Evolutionary conservation across 345 rosid genomes (phyloP).

Genomic region (Iberis pinnata): DNA sequence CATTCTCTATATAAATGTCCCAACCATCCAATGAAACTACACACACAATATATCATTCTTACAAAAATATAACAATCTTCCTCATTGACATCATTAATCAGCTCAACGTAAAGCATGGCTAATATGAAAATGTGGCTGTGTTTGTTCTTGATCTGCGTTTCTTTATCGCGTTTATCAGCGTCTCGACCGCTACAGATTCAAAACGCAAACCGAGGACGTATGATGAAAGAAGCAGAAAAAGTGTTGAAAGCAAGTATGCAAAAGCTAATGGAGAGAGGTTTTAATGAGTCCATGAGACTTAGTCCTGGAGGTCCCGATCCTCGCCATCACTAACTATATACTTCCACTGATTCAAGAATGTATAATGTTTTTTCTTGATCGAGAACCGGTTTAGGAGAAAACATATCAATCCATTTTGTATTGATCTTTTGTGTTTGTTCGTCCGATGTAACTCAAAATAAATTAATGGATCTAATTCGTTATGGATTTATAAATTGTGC

Average conservation of each 20-base stretch:
- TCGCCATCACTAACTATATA: constrained; percentile 40
- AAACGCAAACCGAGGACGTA: constrained; percentile 20
- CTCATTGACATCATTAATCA: too few species aligned
- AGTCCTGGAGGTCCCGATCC: constrained; percentile 80
- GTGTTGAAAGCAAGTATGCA: constrained; percentile 38
- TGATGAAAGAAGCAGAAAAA: constrained; percentile 40
- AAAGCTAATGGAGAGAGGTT: constrained; percentile 36
- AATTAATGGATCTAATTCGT: too few species aligned
- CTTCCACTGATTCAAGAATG: too few species aligned
- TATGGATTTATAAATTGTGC: too few species aligned
- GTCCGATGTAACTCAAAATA: neutral
- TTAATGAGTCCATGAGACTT: constrained; percentile 30
- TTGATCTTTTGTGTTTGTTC: constrained; percentile 13
- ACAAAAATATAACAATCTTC: too few species aligned
- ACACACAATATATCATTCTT: too few species aligned
- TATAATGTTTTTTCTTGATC: constrained; percentile 12
- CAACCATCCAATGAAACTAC: constrained; percentile 4
- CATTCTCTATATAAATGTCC: constrained; percentile 28
- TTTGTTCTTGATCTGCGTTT: constrained; percentile 31
- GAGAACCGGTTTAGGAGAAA: too few species aligned
- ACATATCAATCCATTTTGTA: constrained; percentile 1
- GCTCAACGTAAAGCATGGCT: constrained; percentile 28
- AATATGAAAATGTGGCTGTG: constrained; percentile 20
- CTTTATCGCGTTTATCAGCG: constrained; percentile 23
- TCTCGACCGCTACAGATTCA: constrained; percentile 25